Base-by-base conservation (phyloP, 1,284 basidiomycete genomes). In the Ganoderma sinense region DNA sequence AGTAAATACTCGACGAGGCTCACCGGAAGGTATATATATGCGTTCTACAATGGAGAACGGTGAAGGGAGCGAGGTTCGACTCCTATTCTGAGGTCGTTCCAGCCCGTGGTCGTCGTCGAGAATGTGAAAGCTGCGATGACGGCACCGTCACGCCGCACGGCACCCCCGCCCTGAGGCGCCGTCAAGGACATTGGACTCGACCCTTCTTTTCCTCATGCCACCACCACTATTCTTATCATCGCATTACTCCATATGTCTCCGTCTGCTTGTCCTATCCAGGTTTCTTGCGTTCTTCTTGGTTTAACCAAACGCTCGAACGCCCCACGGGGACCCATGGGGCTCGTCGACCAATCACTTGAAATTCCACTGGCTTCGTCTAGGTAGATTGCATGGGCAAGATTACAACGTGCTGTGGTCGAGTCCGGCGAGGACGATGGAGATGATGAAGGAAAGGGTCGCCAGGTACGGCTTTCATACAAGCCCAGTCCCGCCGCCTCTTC, bases 61-160 rank as follows among this genome's bases (percentile, higher is more conserved):
- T 51, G 48, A 51, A 51, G 23, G 23, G 26, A 51, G 14, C 65
- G n/a, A 53, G 39, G 62, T 63, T 45, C 63, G 26, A 2, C 40
- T 61, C 58, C 62, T 51, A 43, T 40, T 48, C 40, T 33, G 58
- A 31, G 40, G 62, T n/a, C 20, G 51, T 40, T 69, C 66, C 66
- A 68, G 61, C 51, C 67, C 65, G 65, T 51, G 59, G 26, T 51
- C 48, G 70, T 66, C 53, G 70, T 65, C 62, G 70, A 64, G 68
- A 65, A 53, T 41, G 43, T 20, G 67, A 51, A 62, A 69, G 70
- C 61, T 51, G 63, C 67, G 67, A 36, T 51, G 61, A 65, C 68
- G 59, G 63, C 40, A 66, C 51, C 26, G 31, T 33, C 63, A 45
- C 43, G n/a, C n/a, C n/a, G n/a, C n/a, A n/a, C 43, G 53, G 23